Evolutionary conservation across 2,329 filamentous ascomycete species (phyloP).

Genomic region (Trichophyton verrucosum): DNA sequence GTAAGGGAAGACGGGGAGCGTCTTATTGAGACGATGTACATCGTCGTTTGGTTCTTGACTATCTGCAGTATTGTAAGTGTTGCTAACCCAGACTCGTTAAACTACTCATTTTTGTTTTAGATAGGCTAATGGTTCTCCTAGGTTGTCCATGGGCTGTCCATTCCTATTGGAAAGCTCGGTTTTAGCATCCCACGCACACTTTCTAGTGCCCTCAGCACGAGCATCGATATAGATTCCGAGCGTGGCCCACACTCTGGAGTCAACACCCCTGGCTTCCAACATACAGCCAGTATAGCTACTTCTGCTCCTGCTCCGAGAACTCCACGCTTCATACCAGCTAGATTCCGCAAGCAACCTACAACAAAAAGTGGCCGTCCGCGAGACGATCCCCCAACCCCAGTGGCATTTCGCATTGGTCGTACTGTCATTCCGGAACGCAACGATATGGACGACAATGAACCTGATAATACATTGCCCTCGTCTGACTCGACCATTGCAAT

Average conservation of each 20-base stretch:
- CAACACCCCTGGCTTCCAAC: not conserved
- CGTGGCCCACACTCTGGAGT: not conserved
- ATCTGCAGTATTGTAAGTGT: slow-evolving; percentile 66
- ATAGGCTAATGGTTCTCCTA: slow-evolving; percentile 4
- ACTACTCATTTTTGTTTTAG: not conserved
- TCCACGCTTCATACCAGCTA: slow-evolving; percentile 4
- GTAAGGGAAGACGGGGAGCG: slow-evolving; percentile 52
- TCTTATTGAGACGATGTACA: slow-evolving; percentile 52
- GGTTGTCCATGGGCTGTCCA: slow-evolving; percentile 70
- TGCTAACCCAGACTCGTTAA: not conserved
- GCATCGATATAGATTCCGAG: slow-evolving; percentile 17
- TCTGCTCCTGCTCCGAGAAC: not conserved
- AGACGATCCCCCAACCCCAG: slow-evolving; percentile 5
- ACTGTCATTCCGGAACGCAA: slow-evolving; percentile 7
- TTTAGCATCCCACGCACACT: slow-evolving; percentile 36
- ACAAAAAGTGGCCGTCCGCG: slow-evolving; percentile 4
- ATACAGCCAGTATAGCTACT: not conserved
- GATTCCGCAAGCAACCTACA: not conserved
- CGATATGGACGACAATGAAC: not conserved
- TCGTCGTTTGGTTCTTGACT: slow-evolving; percentile 76
- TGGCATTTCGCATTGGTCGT: slow-evolving; percentile 8
- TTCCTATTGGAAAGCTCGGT: slow-evolving; percentile 50
- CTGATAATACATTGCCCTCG: not conserved
- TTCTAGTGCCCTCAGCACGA: slow-evolving; percentile 35
- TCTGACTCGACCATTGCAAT: not conserved